Evolutionary conservation across 73 alveolate species (phyloP), one percentile per base, ranked within the genome.

Genomic region (Tetrahymena malaccensis): DNA sequence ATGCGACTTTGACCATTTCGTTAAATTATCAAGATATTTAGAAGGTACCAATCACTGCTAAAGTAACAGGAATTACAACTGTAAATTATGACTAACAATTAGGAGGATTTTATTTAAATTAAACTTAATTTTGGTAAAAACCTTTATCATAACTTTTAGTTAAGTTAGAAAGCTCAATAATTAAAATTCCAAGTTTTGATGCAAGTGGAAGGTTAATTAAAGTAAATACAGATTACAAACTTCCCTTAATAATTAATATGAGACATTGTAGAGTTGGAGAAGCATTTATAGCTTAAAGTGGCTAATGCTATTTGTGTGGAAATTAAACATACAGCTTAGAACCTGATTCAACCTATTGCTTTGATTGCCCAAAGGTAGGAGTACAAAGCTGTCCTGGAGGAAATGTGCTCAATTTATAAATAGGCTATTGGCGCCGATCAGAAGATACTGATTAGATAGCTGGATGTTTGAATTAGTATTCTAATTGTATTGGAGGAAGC

Each of bases 391-490:
- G 85, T n/a, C 85, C 85, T 11, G 85, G 85, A 13, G 85, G 85
- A 56, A 33, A 13, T 12, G 38, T 58, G 12, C 34, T 94, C 34
- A 5, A 94, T 25, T 34, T 94, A 2, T 70, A 84, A 15, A 31
- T 94, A 0, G 96, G 96, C 8, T 94, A 94, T 85, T 94, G 96
- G 96, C 84, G 96, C 43, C 96, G 95, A 40, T 40, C 93, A 38
- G 35, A 38, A 35, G 35, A 40, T 85, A 43, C 93, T 85, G 95
- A 94, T n/a, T 1, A 43, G 43, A 27, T 94, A 4, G 43, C 19
- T 27, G 38, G 35, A 25, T 94, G 96, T 94, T 70, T 35, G 16
- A 94, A 94, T 44, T 43, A 43, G 0, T 50, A 27, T 21, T n/a
- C 95, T 25, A 85, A 85, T 85, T 94, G 96, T 55, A 40, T 27